phyloP scores from a whole-genome alignment of 192 early-diverging fungal species.

The Piromyces finnis region DNA sequence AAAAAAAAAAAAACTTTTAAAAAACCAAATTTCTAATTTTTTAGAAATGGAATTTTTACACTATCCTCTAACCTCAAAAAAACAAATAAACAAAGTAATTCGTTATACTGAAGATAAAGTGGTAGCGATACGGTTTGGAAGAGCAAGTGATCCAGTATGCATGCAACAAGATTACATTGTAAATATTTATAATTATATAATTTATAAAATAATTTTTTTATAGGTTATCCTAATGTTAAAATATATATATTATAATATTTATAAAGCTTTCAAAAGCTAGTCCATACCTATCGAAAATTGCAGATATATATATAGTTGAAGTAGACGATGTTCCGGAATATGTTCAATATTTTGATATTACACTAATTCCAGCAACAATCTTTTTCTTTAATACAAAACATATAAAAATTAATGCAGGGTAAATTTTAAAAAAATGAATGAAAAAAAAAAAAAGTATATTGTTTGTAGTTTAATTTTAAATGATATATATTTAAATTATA shows the following conservation, averaged over 20 bases:
- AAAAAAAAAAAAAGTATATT: too few species aligned
- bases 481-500: too few species aligned
- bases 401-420: background rate
- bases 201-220: constrained; percentile 1
- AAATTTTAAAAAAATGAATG: too few species aligned
- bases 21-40: too few species aligned
- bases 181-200: background rate
- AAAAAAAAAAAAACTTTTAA: too few species aligned
- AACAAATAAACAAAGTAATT: background rate
- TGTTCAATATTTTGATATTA: background rate
- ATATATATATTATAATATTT: background rate
- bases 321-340: background rate
- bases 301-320: background rate
- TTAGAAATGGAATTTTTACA: background rate
- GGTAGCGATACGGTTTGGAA: constrained; percentile 2
- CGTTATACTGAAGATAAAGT: constrained; percentile 1
- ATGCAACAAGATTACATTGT: constrained; percentile 4
- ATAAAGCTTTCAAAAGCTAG: background rate
- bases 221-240: too few species aligned
- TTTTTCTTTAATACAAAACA: background rate
- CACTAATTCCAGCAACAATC: background rate
- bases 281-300: background rate
- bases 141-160: background rate
- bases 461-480: too few species aligned
- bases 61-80: background rate